Evolutionary conservation across 192 early-diverging fungal species (phyloP), one percentile per base, ranked within the genome.

Genomic region (Entomortierella chlamydospora): DNA sequence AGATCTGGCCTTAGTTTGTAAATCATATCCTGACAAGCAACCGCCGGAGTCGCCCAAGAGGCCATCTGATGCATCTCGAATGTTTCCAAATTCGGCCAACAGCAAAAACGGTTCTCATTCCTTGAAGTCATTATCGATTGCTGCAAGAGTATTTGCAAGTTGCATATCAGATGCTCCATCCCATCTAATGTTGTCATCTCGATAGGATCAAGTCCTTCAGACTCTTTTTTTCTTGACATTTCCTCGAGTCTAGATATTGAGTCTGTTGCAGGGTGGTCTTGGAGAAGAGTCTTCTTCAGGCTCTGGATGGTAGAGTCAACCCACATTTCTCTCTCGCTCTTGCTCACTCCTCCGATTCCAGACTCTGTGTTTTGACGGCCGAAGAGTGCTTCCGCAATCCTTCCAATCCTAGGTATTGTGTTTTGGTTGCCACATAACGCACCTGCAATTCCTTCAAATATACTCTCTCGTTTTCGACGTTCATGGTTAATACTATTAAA

Each of bases 161-260:
- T 17, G 0, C 8, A 20, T 9, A 50, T 1, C 6, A 62, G 12
- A 62, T 47, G 43, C 20, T 39, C n/a, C 8, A 62, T 33, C 1
- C 28, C 25, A n/a, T 15, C 6, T 20, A 62, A 37, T 29, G 43
- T 30, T 18, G 47, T 62, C 61, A 62, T 62, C 47, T 62, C 61
- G 8, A 5, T 30, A 13, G 47, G 45, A 62, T 62, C 61, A 28
- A 62, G 28, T 47, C 37, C 61, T 49, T 62, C 45, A 3, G 30
- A 1, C 47, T 62, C 45, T 3, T 50, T 37, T 31, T n/a, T 37
- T 37, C 15, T 20, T 33, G 17, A 8, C 1, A 37, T 31, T 37
- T n/a, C 29, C 8, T 58, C 54, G 26, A 56, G 4, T 15, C 47
- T 50, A 17, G 52, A 2, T 8, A 26, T 12, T 12, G 23, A 3